A percentile compares a stretch with the other conserved stretches of the same genome.
phyloP scores from a whole-genome alignment of 495 filamentous ascomycete species.

The Amphirosellinia nigrospora region DNA sequence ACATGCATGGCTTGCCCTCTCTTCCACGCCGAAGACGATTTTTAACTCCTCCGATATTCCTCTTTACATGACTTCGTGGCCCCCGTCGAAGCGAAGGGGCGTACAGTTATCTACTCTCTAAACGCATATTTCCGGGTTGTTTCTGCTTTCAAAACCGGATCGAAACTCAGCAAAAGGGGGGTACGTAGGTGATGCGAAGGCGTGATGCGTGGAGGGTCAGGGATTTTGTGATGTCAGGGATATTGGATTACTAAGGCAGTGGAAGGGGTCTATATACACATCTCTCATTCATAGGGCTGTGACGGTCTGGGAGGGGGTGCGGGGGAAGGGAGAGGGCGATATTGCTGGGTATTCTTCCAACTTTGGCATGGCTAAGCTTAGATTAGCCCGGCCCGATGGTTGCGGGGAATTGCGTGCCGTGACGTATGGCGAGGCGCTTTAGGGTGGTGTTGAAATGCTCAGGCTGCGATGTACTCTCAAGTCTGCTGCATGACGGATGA shows the following conservation, averaged over 20 bases:
- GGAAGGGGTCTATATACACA: conserved; percentile 42
- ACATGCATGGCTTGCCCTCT: conserved; percentile 15
- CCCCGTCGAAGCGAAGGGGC: conserved; percentile 36
- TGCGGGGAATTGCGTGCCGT: conserved; percentile 39
- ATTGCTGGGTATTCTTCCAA: conserved; percentile 43
- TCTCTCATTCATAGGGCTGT: conserved; percentile 26
- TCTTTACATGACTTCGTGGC: conserved; percentile 46
- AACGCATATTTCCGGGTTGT: conserved; percentile 41
- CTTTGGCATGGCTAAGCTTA: conserved; percentile 37
- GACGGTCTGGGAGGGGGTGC: conserved; percentile 13
- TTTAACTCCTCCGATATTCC: conserved; percentile 23
- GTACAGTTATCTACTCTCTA: conserved; percentile 46
- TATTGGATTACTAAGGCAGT: conserved; percentile 38
- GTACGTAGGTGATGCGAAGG: conserved; percentile 28
- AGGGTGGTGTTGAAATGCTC: conserved; percentile 3
- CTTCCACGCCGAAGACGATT: conserved; percentile 17
- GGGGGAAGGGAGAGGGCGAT: conserved; percentile 20
- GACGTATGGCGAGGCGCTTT: conserved; percentile 28
- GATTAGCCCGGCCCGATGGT: conserved; percentile 34
- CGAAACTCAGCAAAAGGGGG: conserved; percentile 43
- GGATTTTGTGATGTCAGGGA: conserved; percentile 28
- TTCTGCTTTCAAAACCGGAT: conserved; percentile 46
- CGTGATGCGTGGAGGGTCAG: conserved; percentile 14
- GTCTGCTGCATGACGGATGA: conserved; percentile 54
- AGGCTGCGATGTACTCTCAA: conserved; percentile 36